These are phyloP conservation scores for Lophiostoma macrostomum DNA, from an alignment of 495 filamentous ascomycete genomes.

Conservation along the genomic window DNA sequence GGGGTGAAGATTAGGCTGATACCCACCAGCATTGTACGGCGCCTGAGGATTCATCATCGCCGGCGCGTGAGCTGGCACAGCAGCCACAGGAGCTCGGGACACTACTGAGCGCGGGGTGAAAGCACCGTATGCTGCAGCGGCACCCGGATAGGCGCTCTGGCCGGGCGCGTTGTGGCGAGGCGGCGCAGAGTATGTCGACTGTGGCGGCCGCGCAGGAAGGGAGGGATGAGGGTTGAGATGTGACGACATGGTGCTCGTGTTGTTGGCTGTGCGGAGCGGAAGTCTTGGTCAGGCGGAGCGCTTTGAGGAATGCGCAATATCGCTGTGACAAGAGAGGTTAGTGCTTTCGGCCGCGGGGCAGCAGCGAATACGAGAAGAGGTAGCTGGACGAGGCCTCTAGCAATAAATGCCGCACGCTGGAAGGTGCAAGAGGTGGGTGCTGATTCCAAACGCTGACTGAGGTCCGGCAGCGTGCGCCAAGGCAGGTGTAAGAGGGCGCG, in stretches of 20 bases:
- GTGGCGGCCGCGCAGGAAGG: slow-evolving; percentile 81
- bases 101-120: slow-evolving; percentile 66
- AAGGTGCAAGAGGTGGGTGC: background rate
- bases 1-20: slow-evolving; percentile 15
- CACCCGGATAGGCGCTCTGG: slow-evolving; percentile 14
- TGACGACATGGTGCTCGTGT: too few species aligned
- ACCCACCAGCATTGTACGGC: slow-evolving; percentile 26
- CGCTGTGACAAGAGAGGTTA: too few species aligned
- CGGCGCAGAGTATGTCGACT: slow-evolving; percentile 54
- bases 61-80: too few species aligned
- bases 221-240: slow-evolving; percentile 59
- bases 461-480: background rate
- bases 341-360: background rate
- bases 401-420: slow-evolving; percentile 2
- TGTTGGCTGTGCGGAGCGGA: too few species aligned
- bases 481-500: too few species aligned
- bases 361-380: background rate
- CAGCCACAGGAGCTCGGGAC: slow-evolving; percentile 43
- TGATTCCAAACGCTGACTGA: background rate
- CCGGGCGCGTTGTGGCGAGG: slow-evolving; percentile 47
- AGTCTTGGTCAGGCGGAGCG: too few species aligned
- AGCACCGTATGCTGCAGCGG: slow-evolving; percentile 50
- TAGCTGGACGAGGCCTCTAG: too few species aligned
- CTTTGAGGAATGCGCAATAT: too few species aligned
- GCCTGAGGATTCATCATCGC: slow-evolving; percentile 21